phyloP scores from a whole-genome alignment of 1,284 basidiomycete genomes.

The Phlebopus sp. region DNA sequence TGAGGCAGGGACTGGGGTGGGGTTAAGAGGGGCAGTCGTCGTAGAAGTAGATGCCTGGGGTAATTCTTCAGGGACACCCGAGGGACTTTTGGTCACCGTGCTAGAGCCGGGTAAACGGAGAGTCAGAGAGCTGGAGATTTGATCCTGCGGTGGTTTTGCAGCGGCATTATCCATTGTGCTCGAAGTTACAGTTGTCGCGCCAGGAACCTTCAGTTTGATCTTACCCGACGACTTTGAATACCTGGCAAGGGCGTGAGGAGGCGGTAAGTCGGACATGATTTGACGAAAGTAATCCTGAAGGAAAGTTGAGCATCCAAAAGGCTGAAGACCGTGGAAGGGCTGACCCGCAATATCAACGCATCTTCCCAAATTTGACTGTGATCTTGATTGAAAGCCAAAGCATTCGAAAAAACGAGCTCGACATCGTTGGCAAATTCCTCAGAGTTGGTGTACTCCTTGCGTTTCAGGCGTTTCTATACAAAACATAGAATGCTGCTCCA shows the following conservation, averaged over 20 bases:
- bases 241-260: slow-evolving; percentile 57
- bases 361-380: slow-evolving; percentile 76
- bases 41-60: slow-evolving; percentile 18
- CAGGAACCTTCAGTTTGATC: slow-evolving; percentile 66
- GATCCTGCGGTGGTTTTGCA: slow-evolving; percentile 23
- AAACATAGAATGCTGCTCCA: slow-evolving; percentile 12
- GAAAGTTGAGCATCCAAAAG: slow-evolving; percentile 12
- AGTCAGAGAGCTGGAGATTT: slow-evolving; percentile 22
- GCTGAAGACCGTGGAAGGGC: slow-evolving; percentile 22
- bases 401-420: slow-evolving; percentile 90
- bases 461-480: slow-evolving; percentile 68
- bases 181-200: slow-evolving; percentile 5
- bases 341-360: slow-evolving; percentile 59
- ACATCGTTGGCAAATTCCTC: slow-evolving; percentile 82
- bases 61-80: slow-evolving; percentile 18
- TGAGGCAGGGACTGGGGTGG: slow-evolving; percentile 18
- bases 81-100: slow-evolving; percentile 18
- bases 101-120: slow-evolving; percentile 30
- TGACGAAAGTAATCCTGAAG: slow-evolving; percentile 65
- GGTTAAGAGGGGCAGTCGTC: slow-evolving; percentile 16
- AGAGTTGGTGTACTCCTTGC: slow-evolving; percentile 65
- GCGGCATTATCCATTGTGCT: slow-evolving; percentile 14
- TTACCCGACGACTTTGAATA: slow-evolving; percentile 57
- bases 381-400: slow-evolving; percentile 77
- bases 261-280: slow-evolving; percentile 72